Evolutionary conservation across 2,329 filamentous ascomycete genomes (phyloP).

Genomic region (Ophiocordyceps unilateralis): DNA sequence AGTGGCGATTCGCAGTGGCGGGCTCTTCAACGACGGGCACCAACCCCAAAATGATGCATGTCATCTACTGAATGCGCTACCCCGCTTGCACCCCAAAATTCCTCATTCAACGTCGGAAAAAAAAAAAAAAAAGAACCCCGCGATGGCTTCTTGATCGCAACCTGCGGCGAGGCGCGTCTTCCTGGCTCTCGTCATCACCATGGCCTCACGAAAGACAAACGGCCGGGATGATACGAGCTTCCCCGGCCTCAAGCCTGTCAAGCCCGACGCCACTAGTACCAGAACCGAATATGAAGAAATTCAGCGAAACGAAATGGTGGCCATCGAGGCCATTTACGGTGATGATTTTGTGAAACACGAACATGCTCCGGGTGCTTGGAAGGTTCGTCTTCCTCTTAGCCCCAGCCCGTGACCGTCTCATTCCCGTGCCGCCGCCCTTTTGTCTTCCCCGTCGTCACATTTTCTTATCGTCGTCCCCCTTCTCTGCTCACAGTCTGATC

Average conservation of each 20-base stretch:
- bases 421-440: too few relatives aligned
- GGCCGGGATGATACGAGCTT: conserved; percentile 29
- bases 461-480: conserved; percentile 2
- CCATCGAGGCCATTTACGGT: conserved; percentile 71
- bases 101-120: too few relatives aligned
- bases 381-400: conserved; percentile 32
- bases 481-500: neutral
- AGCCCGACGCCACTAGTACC: conserved; percentile 20
- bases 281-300: conserved; percentile 61
- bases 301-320: conserved; percentile 77
- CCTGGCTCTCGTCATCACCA: neutral
- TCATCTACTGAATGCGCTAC: too few relatives aligned
- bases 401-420: too few relatives aligned
- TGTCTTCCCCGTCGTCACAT: neutral
- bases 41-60: neutral
- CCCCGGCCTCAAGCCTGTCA: conserved; percentile 29
- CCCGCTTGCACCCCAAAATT: neutral
- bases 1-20: too few relatives aligned
- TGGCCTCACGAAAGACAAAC: neutral
- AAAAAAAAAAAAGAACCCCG: too few relatives aligned
- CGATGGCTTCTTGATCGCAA: neutral
- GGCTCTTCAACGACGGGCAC: too few relatives aligned
- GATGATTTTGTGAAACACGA: conserved; percentile 71
- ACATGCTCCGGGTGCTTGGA: conserved; percentile 62
- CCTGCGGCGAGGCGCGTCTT: neutral